phyloP scores from a whole-genome alignment of 148 eudicot genomes.

The Pharnaceum exiguum region DNA sequence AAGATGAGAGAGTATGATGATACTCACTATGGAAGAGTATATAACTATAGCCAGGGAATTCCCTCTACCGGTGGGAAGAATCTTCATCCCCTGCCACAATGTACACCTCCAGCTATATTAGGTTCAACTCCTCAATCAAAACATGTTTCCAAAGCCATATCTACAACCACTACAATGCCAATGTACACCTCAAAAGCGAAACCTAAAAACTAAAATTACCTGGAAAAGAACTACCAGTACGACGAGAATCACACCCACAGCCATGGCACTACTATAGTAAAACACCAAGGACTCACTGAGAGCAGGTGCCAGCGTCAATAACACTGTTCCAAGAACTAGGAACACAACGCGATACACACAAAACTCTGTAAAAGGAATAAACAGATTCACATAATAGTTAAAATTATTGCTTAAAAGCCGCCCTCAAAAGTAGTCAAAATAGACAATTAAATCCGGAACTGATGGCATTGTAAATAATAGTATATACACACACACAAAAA shows the following conservation, averaged over 20 bases:
- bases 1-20: constrained; percentile 13
- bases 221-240: constrained; percentile 84
- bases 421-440: neutral
- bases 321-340: constrained; percentile 51
- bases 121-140: neutral
- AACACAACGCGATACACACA: constrained; percentile 57
- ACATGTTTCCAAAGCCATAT: neutral
- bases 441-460: neutral
- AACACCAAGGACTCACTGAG: constrained; percentile 79
- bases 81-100: constrained; percentile 90
- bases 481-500: no score
- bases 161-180: neutral
- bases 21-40: constrained; percentile 70
- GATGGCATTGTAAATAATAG: no score
- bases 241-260: constrained; percentile 73
- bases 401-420: neutral
- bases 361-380: constrained; percentile 50
- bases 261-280: constrained; percentile 94
- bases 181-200: neutral
- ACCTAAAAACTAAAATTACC: constrained; percentile 26
- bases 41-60: constrained; percentile 59
- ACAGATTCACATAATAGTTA: constrained; percentile 3
- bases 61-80: constrained; percentile 90
- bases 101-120: neutral
- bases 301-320: constrained; percentile 54